Conservation (phyloP, 495 filamentous ascomycete species). For the Lindgomyces ingoldianus region DNA sequence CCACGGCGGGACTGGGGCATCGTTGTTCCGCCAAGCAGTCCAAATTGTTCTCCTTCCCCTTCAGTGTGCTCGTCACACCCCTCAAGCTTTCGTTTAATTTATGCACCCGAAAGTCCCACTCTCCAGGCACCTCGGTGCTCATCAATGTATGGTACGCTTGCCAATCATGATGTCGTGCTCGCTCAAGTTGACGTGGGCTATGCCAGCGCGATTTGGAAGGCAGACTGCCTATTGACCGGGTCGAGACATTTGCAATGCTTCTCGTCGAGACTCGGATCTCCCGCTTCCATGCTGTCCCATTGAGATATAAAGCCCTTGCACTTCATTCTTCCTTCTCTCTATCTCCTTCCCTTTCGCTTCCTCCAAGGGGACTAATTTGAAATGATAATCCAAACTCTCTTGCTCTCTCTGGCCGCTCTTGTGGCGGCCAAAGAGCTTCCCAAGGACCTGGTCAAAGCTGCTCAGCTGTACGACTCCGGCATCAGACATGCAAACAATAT, state of each 20-base stretch:
- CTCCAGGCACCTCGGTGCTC: conserved; percentile 3
- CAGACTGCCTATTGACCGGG: conserved; percentile 17
- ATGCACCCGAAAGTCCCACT: conserved; percentile 24
- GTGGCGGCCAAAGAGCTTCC: conserved; percentile 23
- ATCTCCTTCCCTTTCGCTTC: background rate
- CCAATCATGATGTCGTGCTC: conserved; percentile 22
- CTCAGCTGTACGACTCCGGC: conserved; percentile 33
- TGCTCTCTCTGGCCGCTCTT: conserved; percentile 24
- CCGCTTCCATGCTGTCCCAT: background rate
- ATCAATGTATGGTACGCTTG: conserved; percentile 17
- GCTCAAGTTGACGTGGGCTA: background rate
- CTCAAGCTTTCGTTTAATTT: conserved; percentile 30
- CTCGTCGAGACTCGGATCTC: background rate
- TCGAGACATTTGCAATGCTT: conserved; percentile 2
- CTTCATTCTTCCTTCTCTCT: background rate
- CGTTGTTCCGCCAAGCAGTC: conserved; percentile 17
- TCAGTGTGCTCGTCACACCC: conserved; percentile 11
- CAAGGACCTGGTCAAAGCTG: conserved; percentile 26
- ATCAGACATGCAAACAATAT: conserved; percentile 33
- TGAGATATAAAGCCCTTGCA: conserved; percentile 22
- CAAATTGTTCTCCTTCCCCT: conserved; percentile 27
- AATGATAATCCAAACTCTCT: conserved; percentile 9
- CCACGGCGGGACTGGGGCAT: conserved; percentile 8
- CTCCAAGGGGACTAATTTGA: background rate
- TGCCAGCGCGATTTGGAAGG: conserved; percentile 12